Evolutionary conservation across 2,329 filamentous ascomycete genomes (phyloP).

Genomic region (Microcera coccophila): DNA sequence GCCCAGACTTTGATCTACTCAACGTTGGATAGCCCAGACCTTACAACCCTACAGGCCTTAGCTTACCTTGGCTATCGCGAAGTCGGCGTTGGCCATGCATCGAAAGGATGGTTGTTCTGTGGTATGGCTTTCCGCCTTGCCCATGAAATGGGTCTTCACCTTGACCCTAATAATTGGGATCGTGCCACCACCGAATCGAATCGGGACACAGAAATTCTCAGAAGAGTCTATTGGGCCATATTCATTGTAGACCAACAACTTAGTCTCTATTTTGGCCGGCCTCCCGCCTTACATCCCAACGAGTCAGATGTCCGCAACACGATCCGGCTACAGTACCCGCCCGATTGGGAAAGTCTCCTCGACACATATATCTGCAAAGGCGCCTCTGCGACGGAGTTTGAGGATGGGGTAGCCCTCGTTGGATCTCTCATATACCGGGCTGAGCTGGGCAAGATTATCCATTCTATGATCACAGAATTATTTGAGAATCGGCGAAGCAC

Average conservation of each 20-base stretch:
- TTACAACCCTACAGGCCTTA: slow-evolving; percentile 45
- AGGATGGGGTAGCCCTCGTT: slow-evolving; percentile 43
- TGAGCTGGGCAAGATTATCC: slow-evolving; percentile 47
- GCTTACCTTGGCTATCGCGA: slow-evolving; percentile 44
- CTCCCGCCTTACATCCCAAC: slow-evolving; percentile 46
- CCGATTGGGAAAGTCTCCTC: slow-evolving; percentile 45
- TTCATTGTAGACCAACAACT: slow-evolving; percentile 50
- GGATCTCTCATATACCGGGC: slow-evolving; percentile 45
- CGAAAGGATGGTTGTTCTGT: slow-evolving; percentile 50
- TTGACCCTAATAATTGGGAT: slow-evolving; percentile 50
- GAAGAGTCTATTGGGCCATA: slow-evolving; percentile 49
- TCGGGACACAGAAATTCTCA: slow-evolving; percentile 44
- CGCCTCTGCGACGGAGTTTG: slow-evolving; percentile 42
- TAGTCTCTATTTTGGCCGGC: slow-evolving; percentile 49
- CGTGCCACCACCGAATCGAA: slow-evolving; percentile 26
- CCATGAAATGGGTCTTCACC: slow-evolving; percentile 50
- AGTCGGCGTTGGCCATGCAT: slow-evolving; percentile 45
- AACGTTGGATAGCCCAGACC: slow-evolving; percentile 43
- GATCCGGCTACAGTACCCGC: slow-evolving; percentile 46
- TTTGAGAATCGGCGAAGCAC: slow-evolving; percentile 46
- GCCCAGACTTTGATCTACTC: slow-evolving; percentile 43
- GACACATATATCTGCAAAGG: slow-evolving; percentile 46
- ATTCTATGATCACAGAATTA: slow-evolving; percentile 47
- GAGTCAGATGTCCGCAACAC: slow-evolving; percentile 49
- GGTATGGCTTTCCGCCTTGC: slow-evolving; percentile 50